Evolutionary conservation across 805 yeast species (phyloP).

Genomic region (Lipomyces japonicus): DNA sequence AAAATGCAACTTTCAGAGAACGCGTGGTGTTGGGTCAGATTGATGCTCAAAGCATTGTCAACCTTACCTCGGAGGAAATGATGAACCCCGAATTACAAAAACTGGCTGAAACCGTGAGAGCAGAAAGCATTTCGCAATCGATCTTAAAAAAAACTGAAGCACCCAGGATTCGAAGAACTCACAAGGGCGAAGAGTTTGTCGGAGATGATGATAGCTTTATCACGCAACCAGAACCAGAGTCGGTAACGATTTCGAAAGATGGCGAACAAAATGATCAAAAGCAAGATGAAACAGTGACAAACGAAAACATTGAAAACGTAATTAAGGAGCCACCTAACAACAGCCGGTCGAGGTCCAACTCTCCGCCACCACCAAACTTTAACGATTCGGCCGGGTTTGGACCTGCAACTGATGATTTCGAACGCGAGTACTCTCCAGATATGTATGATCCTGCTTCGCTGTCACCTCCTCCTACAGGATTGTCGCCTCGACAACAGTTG

Average conservation of each 20-base stretch:
- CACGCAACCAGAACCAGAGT: background rate
- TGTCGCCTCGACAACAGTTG: slow-evolving; percentile 7
- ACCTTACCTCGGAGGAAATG: slow-evolving; percentile 68
- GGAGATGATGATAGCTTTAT: slow-evolving; percentile 46
- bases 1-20: slow-evolving; percentile 53
- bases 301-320: no score
- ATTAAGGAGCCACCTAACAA: background rate
- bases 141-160: slow-evolving; percentile 58
- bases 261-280: background rate
- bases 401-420: background rate
- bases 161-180: slow-evolving; percentile 73
- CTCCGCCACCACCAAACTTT: background rate
- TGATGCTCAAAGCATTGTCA: slow-evolving; percentile 56
- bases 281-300: no score
- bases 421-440: background rate
- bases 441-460: background rate
- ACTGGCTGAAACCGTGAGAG: slow-evolving; percentile 66
- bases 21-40: slow-evolving; percentile 55
- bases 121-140: slow-evolving; percentile 63
- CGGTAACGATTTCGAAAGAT: background rate
- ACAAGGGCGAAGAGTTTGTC: slow-evolving; percentile 81
- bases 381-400: background rate
- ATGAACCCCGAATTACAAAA: slow-evolving; percentile 68
- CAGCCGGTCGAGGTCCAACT: background rate
- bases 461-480: background rate